Evolutionary conservation across 1,284 basidiomycete genomes (phyloP), one percentile per base, ranked within the genome.

Genomic region (Mycena sp.): DNA sequence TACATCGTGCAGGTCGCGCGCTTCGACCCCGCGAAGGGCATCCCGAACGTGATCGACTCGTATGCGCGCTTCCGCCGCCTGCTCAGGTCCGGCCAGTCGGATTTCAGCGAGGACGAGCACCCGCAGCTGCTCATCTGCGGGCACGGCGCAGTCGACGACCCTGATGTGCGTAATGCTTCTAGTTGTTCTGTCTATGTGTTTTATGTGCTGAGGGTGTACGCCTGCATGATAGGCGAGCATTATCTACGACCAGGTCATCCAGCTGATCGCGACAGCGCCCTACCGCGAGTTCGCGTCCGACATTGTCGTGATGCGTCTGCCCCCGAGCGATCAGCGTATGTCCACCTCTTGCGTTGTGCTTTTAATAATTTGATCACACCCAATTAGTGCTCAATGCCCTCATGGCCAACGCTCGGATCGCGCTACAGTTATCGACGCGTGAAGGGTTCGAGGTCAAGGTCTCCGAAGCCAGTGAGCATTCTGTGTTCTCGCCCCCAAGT

Each of bases 401-500:
- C 64, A 86, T 94, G 87, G 85, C 88, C 43, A 93, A 92, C 72
- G 81, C 89, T 48, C 86, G 88, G 74, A 87, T 93, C 68, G 91
- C 90, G 4, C 82, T 92, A 50, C 92, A 93, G 75, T 86, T 93
- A 56, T 92, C 89, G 56, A 87, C 87, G 58, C 92, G 93, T 64
- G 94, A 96, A 79, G 94, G 94, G 44, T 96, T 96, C 78, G 94
- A 96, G 72, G 92, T 96, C 76, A 95, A 95, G 77, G 94, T 95
- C 58, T 95, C 93, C 44, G 94, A 96, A 78, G 93, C 92, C 19
- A 62, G 65, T 64, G n/a, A 40, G 65, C 14, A n/a, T 14, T 21
- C 19, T n/a, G n/a, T n/a, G 11, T 28, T 16, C 17, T 12, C 6
- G n/a, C 49, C 11, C 21, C n/a, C n/a, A 49, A 37, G 6, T 35